phyloP scores from a whole-genome alignment of 345 rosid genomes.

The Toxicodendron radicans region DNA sequence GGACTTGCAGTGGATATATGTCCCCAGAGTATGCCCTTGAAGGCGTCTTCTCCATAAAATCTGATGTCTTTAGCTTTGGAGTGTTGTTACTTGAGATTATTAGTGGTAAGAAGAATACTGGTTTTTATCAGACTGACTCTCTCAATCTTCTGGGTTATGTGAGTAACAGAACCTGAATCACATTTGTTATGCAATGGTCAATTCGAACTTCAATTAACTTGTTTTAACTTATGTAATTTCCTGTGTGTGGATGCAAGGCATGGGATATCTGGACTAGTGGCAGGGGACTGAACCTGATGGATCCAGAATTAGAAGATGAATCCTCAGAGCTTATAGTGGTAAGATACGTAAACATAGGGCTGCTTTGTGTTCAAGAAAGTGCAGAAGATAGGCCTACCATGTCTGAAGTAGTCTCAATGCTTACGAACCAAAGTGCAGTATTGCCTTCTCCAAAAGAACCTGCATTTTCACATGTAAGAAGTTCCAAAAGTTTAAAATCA shows the following conservation, averaged over 20 bases:
- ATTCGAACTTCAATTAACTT: slow-evolving; percentile 9
- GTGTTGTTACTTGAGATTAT: slow-evolving; percentile 23
- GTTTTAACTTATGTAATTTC: not conserved
- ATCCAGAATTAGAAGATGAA: slow-evolving; percentile 6
- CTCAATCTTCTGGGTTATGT: slow-evolving; percentile 28
- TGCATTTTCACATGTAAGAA: slow-evolving; percentile 25
- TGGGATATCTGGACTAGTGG: slow-evolving; percentile 34
- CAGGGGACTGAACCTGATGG: slow-evolving; percentile 19
- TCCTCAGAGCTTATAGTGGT: not conserved
- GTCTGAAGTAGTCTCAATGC: slow-evolving; percentile 26
- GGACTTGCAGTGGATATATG: slow-evolving; percentile 40
- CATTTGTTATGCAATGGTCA: not conserved
- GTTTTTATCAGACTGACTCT: slow-evolving; percentile 36
- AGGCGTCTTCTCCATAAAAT: slow-evolving; percentile 7
- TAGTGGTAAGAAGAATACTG: slow-evolving; percentile 45
- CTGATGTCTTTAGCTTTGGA: slow-evolving; percentile 12
- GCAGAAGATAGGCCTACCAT: slow-evolving; percentile 31
- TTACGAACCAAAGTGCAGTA: slow-evolving; percentile 23
- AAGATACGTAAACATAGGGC: slow-evolving; percentile 31
- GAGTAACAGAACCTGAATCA: not conserved
- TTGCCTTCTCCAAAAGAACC: slow-evolving; percentile 34
- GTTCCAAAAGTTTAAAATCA: not conserved
- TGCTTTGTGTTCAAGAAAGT: slow-evolving; percentile 34
- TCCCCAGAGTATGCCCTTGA: slow-evolving; percentile 31
- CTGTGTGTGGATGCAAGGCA: slow-evolving; percentile 22